phyloP scores from a whole-genome alignment of 2,329 filamentous ascomycete genomes.

The Lachnellula arida region DNA sequence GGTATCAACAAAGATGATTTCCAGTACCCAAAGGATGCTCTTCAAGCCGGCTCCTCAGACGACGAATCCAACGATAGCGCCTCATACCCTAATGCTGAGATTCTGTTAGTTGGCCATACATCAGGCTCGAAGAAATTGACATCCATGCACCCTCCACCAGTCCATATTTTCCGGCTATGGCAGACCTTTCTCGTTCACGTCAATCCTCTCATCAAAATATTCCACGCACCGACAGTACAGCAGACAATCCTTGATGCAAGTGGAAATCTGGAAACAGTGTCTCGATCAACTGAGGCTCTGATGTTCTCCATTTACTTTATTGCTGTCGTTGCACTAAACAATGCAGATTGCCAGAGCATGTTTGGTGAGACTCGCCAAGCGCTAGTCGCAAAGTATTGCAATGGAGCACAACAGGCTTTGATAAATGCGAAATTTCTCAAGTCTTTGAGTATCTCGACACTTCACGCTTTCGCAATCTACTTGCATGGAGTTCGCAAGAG shows the following conservation, averaged over 20 bases:
- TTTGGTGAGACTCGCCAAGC: constrained; percentile 50
- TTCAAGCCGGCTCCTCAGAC: constrained; percentile 26
- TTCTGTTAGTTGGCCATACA: constrained; percentile 46
- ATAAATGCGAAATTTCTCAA: constrained; percentile 63
- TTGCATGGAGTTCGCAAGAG: constrained; percentile 39
- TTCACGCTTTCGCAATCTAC: constrained; percentile 66
- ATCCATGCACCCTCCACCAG: constrained; percentile 49
- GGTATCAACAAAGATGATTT: constrained; percentile 27
- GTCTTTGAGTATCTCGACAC: constrained; percentile 57
- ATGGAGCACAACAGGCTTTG: constrained; percentile 60
- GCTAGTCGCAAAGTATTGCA: constrained; percentile 50
- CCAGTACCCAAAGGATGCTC: constrained; percentile 28
- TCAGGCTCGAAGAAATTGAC: constrained; percentile 38
- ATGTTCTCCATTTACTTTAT: constrained; percentile 63
- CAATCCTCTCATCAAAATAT: constrained; percentile 64
- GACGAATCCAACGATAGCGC: constrained; percentile 29
- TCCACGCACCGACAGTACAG: constrained; percentile 63
- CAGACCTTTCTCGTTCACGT: constrained; percentile 66
- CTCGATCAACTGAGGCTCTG: constrained; percentile 55
- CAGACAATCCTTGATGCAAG: constrained; percentile 58
- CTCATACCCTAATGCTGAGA: constrained; percentile 26
- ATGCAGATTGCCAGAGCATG: constrained; percentile 47
- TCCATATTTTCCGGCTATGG: constrained; percentile 63
- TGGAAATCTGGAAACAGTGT: constrained; percentile 40
- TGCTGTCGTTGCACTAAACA: constrained; percentile 49